Base-by-base conservation (phyloP, 345 rosid species). In the Cardamine occulta region DNA sequence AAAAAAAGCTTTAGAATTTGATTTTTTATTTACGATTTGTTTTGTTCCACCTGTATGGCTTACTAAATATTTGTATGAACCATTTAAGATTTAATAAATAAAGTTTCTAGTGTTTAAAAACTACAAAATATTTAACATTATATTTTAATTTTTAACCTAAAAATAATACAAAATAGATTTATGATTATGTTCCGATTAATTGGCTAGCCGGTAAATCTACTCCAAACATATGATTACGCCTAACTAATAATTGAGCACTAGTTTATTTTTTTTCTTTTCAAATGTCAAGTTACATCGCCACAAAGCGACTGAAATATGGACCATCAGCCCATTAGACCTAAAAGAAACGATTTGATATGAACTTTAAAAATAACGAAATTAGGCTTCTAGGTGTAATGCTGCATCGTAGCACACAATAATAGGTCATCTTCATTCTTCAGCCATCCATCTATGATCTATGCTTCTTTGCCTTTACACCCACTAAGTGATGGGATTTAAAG, bases 401-500 rank as follows among this genome's bases (percentile, higher is more conserved):
- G 21, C 62, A 59, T 28, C 68, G 24, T 66, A 74, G 72, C 73
- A 57, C 35, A 28, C 31, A 58, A 49, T 15, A 67, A 21, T n/a
- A 45, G 66, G 52, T 44, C 31, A 14, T 77, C 65, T 55, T 44
- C 70, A 35, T 2, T 61, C 63, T 31, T 54, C 72, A 70, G 13
- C 66, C 76, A 77, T 70, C 55, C 67, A 70, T 69, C 49, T 53
- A 44, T 42, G 23, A 70, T 69, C 49, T 53, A 44, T 42, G 23
- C 52, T 35, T 54, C 80, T 32, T 70, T 32, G 70, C 71, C 52
- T 70, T 63, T 55, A 12, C 57, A 32, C 26, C 74, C 70, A 77
- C 70, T 53, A 70, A 77, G 64, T 77, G 72, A 63, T 70, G 71
- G 66, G 76, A 77, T 56, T 63, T 70, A 63, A 70, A 70, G 66